A percentile compares a stretch with the other conserved stretches of the same genome.
Evolutionary conservation across 73 alveolate species (phyloP).

Genomic region (Effrenium voratum): DNA sequence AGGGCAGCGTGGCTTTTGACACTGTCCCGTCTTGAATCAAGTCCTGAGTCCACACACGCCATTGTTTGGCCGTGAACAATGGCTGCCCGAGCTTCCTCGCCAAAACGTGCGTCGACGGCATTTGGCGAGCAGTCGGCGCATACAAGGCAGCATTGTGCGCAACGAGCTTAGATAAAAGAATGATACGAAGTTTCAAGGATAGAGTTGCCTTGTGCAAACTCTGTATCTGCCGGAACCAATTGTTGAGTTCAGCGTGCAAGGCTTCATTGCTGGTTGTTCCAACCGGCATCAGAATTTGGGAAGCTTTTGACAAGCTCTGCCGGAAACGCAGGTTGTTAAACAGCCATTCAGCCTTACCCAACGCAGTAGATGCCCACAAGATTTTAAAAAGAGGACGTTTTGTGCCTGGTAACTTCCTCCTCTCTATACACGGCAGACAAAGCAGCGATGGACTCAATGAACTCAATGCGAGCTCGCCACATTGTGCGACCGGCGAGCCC

Average conservation of each 20-base stretch:
- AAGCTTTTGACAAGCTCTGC: background rate
- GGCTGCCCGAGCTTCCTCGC: too few relatives aligned
- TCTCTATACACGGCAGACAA: background rate
- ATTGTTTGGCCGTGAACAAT: too few relatives aligned
- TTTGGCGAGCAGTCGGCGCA: background rate
- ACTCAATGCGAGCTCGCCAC: background rate
- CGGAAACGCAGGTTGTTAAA: conserved; percentile 29
- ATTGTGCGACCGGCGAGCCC: background rate
- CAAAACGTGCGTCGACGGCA: background rate
- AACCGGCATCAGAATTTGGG: background rate
- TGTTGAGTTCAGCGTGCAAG: conserved; percentile 33
- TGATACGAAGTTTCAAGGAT: background rate
- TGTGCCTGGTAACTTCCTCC: background rate
- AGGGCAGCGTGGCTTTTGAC: too few relatives aligned
- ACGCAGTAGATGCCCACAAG: background rate
- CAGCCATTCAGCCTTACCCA: conserved; percentile 24
- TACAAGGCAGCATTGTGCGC: conserved; percentile 7
- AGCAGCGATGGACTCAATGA: conserved; percentile 25
- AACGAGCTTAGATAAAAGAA: background rate
- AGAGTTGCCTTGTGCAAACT: background rate
- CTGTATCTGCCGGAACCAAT: conserved; percentile 48
- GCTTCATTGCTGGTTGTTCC: conserved; percentile 53
- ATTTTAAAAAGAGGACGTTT: background rate
- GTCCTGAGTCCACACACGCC: too few relatives aligned
- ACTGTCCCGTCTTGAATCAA: too few relatives aligned